Conservation (phyloP, 1,284 basidiomycete genomes). For the Rhizopogon hawkerae region DNA sequence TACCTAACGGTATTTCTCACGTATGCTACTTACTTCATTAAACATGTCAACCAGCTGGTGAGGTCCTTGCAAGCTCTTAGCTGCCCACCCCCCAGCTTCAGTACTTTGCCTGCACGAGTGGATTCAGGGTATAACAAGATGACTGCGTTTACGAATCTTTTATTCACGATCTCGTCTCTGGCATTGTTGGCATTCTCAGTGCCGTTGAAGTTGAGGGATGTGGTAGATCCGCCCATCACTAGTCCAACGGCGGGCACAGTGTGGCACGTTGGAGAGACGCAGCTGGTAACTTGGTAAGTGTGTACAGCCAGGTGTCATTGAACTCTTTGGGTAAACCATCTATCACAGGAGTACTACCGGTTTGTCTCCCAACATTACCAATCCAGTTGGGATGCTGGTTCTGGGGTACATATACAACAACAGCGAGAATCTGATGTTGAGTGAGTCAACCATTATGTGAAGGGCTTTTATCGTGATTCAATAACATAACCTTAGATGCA, state of each 20-base stretch:
- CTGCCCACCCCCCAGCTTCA: background rate
- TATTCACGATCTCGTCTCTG: conserved; percentile 14
- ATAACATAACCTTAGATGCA: conserved; percentile 27
- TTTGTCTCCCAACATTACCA: conserved; percentile 42
- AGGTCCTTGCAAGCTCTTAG: no score
- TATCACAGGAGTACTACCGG: conserved; percentile 40
- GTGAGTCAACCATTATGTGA: conserved; percentile 31
- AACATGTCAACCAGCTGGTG: background rate
- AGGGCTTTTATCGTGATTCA: background rate
- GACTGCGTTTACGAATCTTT: conserved; percentile 10
- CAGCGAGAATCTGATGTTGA: conserved; percentile 45
- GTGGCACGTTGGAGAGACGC: conserved; percentile 45
- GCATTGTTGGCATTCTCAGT: conserved; percentile 16
- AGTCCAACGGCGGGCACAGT: conserved; percentile 42
- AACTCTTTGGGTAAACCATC: background rate
- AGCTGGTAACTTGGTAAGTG: conserved; percentile 52
- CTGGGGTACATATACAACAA: conserved; percentile 41
- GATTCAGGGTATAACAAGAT: background rate
- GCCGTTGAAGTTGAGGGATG: conserved; percentile 41
- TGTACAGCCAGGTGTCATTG: conserved; percentile 7
- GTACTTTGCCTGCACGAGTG: background rate
- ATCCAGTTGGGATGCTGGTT: conserved; percentile 42
- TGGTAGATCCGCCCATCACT: conserved; percentile 48
- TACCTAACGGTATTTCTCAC: background rate
- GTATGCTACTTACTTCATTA: background rate